A percentile compares a stretch with the other conserved stretches of the same genome.
Conservation (phyloP, 2,329 filamentous ascomycete species). For the Metarhizium sp. region DNA sequence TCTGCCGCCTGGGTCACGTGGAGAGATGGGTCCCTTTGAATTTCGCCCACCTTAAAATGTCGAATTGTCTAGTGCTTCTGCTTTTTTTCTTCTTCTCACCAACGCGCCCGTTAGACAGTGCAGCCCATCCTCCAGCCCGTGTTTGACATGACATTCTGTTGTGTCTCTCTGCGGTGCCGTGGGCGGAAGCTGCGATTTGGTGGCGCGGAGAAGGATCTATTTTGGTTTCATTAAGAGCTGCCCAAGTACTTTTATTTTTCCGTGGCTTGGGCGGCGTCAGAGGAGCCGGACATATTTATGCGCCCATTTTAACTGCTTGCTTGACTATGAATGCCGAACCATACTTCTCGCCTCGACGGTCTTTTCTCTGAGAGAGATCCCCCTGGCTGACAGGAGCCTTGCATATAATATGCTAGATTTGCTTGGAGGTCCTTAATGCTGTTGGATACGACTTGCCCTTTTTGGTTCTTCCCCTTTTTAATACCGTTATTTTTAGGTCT, state of each 20-base stretch:
- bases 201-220: conserved; percentile 41
- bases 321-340: not conserved
- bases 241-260: conserved; percentile 33
- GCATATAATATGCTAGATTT: too few relatives aligned
- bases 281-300: conserved; percentile 26
- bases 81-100: conserved; percentile 36
- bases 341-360: too few relatives aligned
- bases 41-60: conserved; percentile 1
- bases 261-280: conserved; percentile 32
- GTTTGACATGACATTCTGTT: conserved; percentile 60
- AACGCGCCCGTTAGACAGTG: conserved; percentile 84
- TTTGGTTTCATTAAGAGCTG: conserved; percentile 49
- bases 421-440: too few relatives aligned
- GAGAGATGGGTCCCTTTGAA: not conserved
- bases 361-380: too few relatives aligned
- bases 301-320: not conserved
- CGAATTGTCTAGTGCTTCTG: not conserved
- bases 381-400: too few relatives aligned
- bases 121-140: conserved; percentile 58
- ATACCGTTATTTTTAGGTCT: too few relatives aligned
- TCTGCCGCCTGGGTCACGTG: conserved; percentile 8
- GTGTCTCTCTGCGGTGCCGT: conserved; percentile 41
- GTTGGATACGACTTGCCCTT: too few relatives aligned
- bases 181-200: conserved; percentile 56
- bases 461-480: too few relatives aligned